Percentiles rank a stretch among this genome's conserved stretches.
These are phyloP conservation scores for Closterium sp. DNA, from an alignment of 139 green algal genomes.

Conservation along the genomic window DNA sequence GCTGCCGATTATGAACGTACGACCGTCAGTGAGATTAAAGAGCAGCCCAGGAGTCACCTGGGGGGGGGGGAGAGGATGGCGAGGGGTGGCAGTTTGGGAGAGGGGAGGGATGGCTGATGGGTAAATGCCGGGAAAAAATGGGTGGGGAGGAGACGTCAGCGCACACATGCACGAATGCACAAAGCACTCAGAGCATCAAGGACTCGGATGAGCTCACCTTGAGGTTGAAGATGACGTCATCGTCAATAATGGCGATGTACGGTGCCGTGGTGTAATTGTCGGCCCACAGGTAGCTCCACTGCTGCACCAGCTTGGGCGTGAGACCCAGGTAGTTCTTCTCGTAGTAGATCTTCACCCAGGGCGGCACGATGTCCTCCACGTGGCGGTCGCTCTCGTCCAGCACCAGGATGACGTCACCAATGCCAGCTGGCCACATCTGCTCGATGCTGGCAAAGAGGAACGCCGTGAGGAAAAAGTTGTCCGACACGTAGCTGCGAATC, in stretches of 20 bases:
- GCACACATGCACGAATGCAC: neutral
- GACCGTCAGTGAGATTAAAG: too few species aligned
- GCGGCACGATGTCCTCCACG: neutral
- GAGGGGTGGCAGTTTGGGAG: too few species aligned
- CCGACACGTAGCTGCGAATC: neutral
- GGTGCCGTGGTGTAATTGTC: neutral
- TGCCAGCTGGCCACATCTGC: slow-evolving; percentile 1
- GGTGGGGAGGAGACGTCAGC: too few species aligned
- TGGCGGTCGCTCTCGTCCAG: neutral
- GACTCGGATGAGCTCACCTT: neutral
- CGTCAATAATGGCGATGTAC: neutral
- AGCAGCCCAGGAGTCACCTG: too few species aligned
- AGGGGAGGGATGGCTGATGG: too few species aligned
- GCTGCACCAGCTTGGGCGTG: neutral
- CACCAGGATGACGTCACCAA: slow-evolving; percentile 7
- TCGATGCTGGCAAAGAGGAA: neutral
- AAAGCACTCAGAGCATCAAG: neutral
- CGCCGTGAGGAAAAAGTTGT: neutral
- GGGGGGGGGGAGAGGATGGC: too few species aligned
- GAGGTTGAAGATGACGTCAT: slow-evolving; percentile 2
- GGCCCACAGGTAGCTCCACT: slow-evolving; percentile 11
- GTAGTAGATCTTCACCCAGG: neutral
- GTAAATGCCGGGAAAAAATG: too few species aligned
- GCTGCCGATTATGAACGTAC: too few species aligned
- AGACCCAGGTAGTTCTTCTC: slow-evolving; percentile 1